Base-by-base conservation (phyloP, 202 grass and related monocot genomes). In the Carex sylvatica region DNA sequence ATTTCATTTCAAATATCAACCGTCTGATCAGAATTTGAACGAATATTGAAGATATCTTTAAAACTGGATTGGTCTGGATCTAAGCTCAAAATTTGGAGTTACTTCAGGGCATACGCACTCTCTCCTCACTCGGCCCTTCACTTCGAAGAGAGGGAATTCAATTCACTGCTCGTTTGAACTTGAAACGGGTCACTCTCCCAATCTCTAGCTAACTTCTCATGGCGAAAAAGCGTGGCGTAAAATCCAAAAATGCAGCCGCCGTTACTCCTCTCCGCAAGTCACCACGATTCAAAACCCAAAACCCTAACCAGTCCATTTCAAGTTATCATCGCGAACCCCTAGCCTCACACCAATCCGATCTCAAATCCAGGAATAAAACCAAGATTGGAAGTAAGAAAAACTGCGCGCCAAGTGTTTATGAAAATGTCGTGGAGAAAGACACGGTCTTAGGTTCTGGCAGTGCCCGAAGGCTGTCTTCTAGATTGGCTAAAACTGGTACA, bases 231-330 rank as follows among this genome's bases (percentile, higher is more conserved):
- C 35, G n/a, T 1, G 47, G 28, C 13, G 46, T 51, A 5, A 51
- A 2, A 20, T 77, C 62, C 7, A 52, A 9, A 12, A 42, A 71
- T 1, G 11, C 47, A n/a, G 60, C 78, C 59, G 23, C 79, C 49
- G 28, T 28, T 28, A 59, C 13, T 35, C 23, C 70, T 86, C 70
- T 91, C 18, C 55, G 75, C 7, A 90, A 84, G 44, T 91, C 85
- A 44, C 15, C 64, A 59, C 79, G 70, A 38, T 70, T 87, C 8
- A 79, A 77, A 61, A 18, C 9, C 11, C 54, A 82, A 77, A 87
- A 65, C 24, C 72, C 74, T 44, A 82, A 76, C 24, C 38, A 7
- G 20, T 36, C 52, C 18, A 28, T 22, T 86, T 58, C 42, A 4
- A 74, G 47, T 30, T 24, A 44, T 11, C 36, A 38, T 10, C 4